Conservation (phyloP, 768 basidiomycete genomes). For the Auricularia sp. region DNA sequence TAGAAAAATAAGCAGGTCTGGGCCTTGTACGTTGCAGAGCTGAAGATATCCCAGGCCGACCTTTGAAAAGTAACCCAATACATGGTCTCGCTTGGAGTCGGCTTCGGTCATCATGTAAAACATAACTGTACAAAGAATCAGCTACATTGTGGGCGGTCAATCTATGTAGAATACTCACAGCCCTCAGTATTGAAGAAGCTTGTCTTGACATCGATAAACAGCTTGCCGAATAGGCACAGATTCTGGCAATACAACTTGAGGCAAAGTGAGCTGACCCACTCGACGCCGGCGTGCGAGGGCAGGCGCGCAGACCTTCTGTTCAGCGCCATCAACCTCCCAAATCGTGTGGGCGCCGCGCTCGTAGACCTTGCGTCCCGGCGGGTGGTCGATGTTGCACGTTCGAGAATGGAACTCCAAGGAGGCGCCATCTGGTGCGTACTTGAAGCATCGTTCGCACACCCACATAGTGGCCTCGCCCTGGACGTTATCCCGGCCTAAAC, state of each 20-base stretch:
- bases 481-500: constrained; percentile 38
- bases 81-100: constrained; percentile 66
- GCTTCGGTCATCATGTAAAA: constrained; percentile 92
- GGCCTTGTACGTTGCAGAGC: background rate
- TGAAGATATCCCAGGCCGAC: constrained; percentile 18
- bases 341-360: constrained; percentile 81
- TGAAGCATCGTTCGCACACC: constrained; percentile 94
- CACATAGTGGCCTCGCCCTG: constrained; percentile 45
- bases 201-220: constrained; percentile 99
- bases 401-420: constrained; percentile 39
- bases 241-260: constrained; percentile 91
- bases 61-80: constrained; percentile 71
- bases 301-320: constrained; percentile 53
- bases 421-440: constrained; percentile 76
- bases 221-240: constrained; percentile 87
- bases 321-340: constrained; percentile 91
- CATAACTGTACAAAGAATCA: constrained; percentile 43
- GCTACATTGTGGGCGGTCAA: background rate
- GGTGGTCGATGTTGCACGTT: constrained; percentile 61
- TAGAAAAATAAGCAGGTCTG: background rate
- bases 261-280: background rate
- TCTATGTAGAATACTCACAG: constrained; percentile 38
- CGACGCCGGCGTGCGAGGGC: background rate
- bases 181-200: constrained; percentile 85
- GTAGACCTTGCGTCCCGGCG: constrained; percentile 87